Evolutionary conservation across 257 asterid genomes (phyloP).

Genomic region (Solanum arcanum): DNA sequence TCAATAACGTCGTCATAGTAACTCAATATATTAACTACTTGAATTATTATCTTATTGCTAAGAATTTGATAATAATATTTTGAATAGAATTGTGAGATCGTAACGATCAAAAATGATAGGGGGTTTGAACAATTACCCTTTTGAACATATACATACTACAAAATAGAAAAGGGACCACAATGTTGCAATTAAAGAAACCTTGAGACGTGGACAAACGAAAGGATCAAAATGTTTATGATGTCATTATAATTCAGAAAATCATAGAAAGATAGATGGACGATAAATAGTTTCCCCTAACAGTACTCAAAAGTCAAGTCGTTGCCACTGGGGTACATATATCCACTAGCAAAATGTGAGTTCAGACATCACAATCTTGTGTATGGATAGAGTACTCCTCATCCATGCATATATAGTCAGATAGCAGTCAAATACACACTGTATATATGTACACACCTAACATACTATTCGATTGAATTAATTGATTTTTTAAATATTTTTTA

Average conservation of each 20-base stretch:
- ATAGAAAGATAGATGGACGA: background rate
- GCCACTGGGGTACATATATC: background rate
- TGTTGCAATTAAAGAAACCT: background rate
- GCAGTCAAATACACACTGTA: background rate
- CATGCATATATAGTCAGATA: background rate
- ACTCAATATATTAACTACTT: background rate
- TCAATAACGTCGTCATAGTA: background rate
- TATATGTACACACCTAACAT: too few species aligned
- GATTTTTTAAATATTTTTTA: too few species aligned
- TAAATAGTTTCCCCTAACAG: background rate
- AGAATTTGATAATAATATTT: background rate
- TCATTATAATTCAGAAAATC: background rate
- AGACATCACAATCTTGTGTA: background rate
- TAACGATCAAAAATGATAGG: too few species aligned
- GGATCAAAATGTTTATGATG: background rate
- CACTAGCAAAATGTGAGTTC: background rate
- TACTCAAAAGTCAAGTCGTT: background rate
- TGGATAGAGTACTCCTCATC: background rate
- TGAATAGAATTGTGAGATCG: background rate
- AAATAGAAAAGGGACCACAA: background rate
- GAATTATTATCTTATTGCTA: too few species aligned
- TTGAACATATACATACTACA: background rate
- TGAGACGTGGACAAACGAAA: background rate
- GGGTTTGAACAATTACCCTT: background rate
- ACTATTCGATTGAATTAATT: too few species aligned